These are phyloP conservation scores for Schizochytrium sp. DNA, from an alignment of 108 stramenopile species.

Conservation along the genomic window DNA sequence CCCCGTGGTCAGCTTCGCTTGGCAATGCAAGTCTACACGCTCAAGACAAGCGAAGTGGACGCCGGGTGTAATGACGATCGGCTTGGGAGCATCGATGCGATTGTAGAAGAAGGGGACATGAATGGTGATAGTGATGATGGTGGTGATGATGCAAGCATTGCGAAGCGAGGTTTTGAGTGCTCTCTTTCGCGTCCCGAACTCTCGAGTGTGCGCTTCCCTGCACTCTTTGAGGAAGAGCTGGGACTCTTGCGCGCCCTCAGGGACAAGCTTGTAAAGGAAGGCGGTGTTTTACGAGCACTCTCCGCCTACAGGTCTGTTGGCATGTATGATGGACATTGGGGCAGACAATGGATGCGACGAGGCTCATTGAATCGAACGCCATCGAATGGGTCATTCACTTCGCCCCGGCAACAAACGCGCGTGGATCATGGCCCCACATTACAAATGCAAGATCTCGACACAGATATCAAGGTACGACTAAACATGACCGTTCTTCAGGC, in stretches of 20 bases:
- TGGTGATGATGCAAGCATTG: no score
- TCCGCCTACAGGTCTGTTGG: neutral
- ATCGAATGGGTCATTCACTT: neutral
- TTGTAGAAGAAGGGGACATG: no score
- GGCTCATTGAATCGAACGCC: neutral
- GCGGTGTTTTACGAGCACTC: neutral
- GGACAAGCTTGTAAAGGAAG: neutral
- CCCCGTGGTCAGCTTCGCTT: neutral
- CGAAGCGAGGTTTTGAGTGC: no score
- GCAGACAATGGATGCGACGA: neutral
- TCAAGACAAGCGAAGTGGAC: no score
- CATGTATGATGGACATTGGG: neutral
- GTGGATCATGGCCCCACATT: neutral
- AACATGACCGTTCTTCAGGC: neutral
- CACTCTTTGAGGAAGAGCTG: neutral
- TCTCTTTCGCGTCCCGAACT: neutral
- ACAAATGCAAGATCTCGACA: neutral
- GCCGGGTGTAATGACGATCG: no score
- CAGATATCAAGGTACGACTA: neutral
- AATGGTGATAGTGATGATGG: no score
- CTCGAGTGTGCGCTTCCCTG: neutral
- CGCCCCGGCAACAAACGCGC: neutral
- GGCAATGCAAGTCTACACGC: neutral
- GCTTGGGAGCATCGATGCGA: no score
- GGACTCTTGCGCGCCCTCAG: neutral